These are phyloP conservation scores for Rubia occidens DNA, from an alignment of 305 asterid genomes.

Conservation along the genomic window DNA sequence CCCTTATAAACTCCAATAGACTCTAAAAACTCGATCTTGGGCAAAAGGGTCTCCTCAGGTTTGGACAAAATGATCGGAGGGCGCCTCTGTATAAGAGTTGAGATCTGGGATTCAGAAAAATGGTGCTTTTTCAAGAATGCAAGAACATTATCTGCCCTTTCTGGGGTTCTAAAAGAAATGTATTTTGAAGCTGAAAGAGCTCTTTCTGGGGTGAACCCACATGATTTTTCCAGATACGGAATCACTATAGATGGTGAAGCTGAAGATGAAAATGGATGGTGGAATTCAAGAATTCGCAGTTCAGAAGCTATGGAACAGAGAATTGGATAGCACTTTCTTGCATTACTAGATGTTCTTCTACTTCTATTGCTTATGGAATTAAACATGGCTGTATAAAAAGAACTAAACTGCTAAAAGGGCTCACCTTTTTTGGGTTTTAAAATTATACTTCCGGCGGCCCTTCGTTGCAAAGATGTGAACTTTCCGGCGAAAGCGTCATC, in stretches of 20 bases:
- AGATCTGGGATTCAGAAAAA: constrained; percentile 23
- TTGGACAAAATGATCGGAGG: constrained; percentile 15
- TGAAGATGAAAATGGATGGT: background rate
- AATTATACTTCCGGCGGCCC: background rate
- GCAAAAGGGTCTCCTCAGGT: constrained; percentile 27
- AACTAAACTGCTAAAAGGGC: background rate
- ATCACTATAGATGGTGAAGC: background rate
- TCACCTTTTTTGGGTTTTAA: background rate
- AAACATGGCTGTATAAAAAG: background rate
- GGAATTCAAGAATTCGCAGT: constrained; percentile 6
- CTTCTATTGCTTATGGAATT: constrained; percentile 6
- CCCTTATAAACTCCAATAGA: constrained; percentile 24
- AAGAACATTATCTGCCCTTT: constrained; percentile 24
- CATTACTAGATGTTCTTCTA: background rate
- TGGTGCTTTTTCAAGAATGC: constrained; percentile 22
- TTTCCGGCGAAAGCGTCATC: background rate
- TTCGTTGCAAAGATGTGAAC: background rate
- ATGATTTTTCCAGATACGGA: constrained; percentile 14
- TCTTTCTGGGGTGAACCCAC: constrained; percentile 27
- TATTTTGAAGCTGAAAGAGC: constrained; percentile 22
- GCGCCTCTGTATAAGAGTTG: background rate
- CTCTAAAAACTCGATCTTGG: constrained; percentile 30
- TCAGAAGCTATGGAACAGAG: background rate
- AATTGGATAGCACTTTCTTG: constrained; percentile 1
- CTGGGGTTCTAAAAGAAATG: constrained; percentile 11